Conservation (phyloP, 2,329 filamentous ascomycete species). For the Tolypocladium tundrense region DNA sequence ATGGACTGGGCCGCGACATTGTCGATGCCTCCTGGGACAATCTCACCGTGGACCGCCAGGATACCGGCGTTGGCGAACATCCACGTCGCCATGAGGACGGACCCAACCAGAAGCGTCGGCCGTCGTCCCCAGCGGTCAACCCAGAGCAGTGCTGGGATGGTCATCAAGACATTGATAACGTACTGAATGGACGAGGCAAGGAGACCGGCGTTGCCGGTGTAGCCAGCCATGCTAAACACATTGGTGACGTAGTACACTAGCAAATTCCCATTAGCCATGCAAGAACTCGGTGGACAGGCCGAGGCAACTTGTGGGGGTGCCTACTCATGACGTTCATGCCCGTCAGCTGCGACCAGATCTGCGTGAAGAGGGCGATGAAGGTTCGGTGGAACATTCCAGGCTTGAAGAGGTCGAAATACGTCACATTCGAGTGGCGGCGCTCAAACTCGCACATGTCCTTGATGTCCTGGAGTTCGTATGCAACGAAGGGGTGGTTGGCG, state of each 20-base stretch:
- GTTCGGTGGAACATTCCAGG: slow-evolving; percentile 53
- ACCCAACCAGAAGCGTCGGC: slow-evolving; percentile 55
- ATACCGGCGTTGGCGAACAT: slow-evolving; percentile 45
- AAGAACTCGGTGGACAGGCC: neutral
- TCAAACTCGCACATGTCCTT: slow-evolving; percentile 66
- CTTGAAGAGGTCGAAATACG: slow-evolving; percentile 61
- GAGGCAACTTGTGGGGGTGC: slow-evolving; percentile 1
- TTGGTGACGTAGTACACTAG: slow-evolving; percentile 52
- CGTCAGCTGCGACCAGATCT: slow-evolving; percentile 47
- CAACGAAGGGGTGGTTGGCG: slow-evolving; percentile 52
- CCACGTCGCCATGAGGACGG: slow-evolving; percentile 53
- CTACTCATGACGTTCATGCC: slow-evolving; percentile 50
- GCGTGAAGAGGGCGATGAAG: slow-evolving; percentile 38
- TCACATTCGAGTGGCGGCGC: slow-evolving; percentile 55
- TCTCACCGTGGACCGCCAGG: slow-evolving; percentile 34
- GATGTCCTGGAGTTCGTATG: slow-evolving; percentile 61
- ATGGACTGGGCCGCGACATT: slow-evolving; percentile 39
- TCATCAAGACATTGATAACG: slow-evolving; percentile 73
- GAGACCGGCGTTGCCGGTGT: slow-evolving; percentile 35
- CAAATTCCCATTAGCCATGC: neutral
- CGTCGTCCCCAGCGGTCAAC: slow-evolving; percentile 70
- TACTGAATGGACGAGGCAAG: slow-evolving; percentile 47
- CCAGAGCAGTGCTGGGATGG: slow-evolving; percentile 62
- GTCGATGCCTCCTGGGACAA: slow-evolving; percentile 31
- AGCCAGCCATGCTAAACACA: slow-evolving; percentile 29